phyloP scores from a whole-genome alignment of 305 asterid species.

The Withania somnifera region DNA sequence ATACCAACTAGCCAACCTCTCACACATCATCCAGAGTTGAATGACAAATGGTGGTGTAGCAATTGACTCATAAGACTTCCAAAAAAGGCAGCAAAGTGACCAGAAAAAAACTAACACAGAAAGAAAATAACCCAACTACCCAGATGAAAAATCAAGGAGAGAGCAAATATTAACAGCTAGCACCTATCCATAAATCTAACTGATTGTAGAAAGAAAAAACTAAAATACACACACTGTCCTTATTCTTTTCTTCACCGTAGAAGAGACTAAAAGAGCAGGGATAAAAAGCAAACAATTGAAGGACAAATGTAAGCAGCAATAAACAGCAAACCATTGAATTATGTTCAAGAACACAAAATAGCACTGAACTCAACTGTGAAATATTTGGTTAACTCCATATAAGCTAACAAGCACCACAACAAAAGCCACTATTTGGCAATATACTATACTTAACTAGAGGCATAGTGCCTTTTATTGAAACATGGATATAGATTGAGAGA shows the following conservation, averaged over 20 bases:
- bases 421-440: background rate
- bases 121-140: background rate
- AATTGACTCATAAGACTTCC: background rate
- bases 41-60: background rate
- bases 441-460: background rate
- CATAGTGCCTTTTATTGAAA: slow-evolving; percentile 4
- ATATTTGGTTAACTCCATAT: background rate
- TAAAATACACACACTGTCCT: background rate
- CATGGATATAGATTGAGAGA: slow-evolving; percentile 18
- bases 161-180: background rate
- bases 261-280: background rate
- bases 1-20: too few relatives aligned
- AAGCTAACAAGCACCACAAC: background rate
- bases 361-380: too few relatives aligned
- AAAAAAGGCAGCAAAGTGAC: background rate
- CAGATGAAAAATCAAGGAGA: background rate
- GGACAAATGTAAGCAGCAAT: too few relatives aligned
- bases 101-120: background rate
- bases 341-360: background rate
- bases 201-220: background rate
- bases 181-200: background rate
- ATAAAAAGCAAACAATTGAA: background rate
- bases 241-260: background rate
- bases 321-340: background rate
- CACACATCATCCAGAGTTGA: background rate